Evolutionary conservation across 1,139 yeast genomes (phyloP).

Genomic region (Blastobotrys illinoisensis): DNA sequence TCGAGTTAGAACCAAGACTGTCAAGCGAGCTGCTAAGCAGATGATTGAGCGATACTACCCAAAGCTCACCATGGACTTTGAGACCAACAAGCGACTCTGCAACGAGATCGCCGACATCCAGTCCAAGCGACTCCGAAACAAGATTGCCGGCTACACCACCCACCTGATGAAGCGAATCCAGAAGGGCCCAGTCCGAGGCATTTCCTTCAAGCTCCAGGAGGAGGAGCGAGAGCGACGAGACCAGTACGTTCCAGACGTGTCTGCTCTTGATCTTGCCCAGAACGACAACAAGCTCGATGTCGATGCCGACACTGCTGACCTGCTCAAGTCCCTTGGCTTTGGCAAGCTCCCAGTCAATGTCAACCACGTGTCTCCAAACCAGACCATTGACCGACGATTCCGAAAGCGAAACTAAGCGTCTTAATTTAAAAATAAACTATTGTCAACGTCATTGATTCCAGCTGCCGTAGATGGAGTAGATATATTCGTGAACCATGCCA

Average conservation of each 20-base stretch:
- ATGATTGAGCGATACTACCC: constrained; percentile 99
- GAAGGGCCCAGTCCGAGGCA: constrained; percentile 99
- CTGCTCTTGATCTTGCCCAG: constrained; percentile 98
- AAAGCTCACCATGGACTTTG: constrained; percentile 98
- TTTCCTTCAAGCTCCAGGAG: constrained; percentile 99
- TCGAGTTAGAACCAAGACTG: constrained; percentile 77
- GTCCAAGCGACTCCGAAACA: constrained; percentile 99
- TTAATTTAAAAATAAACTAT: constrained; percentile 3
- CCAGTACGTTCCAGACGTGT: constrained; percentile 99
- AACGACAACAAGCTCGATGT: constrained; percentile 95
- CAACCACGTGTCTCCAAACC: constrained; percentile 87
- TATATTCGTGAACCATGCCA: too few relatives aligned
- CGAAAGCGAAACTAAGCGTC: constrained; percentile 77
- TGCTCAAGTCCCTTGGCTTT: constrained; percentile 95
- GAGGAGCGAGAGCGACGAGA: constrained; percentile 99
- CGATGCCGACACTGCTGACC: constrained; percentile 96
- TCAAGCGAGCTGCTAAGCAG: constrained; percentile 99
- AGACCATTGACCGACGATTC: constrained; percentile 88
- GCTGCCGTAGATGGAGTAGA: not conserved
- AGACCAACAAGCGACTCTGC: constrained; percentile 99
- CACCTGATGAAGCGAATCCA: constrained; percentile 99
- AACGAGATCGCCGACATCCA: constrained; percentile 98
- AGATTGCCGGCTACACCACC: constrained; percentile 99
- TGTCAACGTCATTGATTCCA: too few relatives aligned
- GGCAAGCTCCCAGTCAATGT: constrained; percentile 82